A percentile compares a stretch with the other conserved stretches of the same genome.
phyloP scores from a whole-genome alignment of 371 early-diverging fungal genomes.

The Mortierella sp. region DNA sequence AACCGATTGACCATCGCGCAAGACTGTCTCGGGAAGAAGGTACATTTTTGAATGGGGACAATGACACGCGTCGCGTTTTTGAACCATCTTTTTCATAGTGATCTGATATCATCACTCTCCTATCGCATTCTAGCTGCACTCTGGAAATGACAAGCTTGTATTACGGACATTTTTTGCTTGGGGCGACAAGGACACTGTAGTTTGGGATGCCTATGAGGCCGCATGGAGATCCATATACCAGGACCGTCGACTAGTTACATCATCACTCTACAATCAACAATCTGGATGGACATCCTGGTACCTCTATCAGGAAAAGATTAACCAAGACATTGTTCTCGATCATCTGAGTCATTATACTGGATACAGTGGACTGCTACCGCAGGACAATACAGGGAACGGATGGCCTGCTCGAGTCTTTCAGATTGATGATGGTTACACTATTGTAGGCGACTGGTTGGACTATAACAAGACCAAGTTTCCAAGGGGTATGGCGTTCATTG shows the following conservation, averaged over 20 bases:
- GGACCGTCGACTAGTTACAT: conserved; percentile 19
- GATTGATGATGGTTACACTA: conserved; percentile 70
- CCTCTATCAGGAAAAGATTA: conserved; percentile 66
- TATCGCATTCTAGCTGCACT: too few relatives aligned
- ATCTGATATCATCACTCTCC: too few relatives aligned
- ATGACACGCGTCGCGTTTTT: neutral
- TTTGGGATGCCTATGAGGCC: conserved; percentile 62
- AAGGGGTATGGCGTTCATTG: conserved; percentile 59
- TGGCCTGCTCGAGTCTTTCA: conserved; percentile 70
- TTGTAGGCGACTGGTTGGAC: conserved; percentile 68
- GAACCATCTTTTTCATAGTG: too few relatives aligned
- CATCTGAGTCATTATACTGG: conserved; percentile 58
- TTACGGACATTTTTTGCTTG: conserved; percentile 34
- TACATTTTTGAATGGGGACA: neutral
- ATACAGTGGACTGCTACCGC: conserved; percentile 9
- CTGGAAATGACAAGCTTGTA: conserved; percentile 14
- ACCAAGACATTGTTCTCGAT: conserved; percentile 58
- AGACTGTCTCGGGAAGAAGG: conserved; percentile 55
- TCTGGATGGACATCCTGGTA: conserved; percentile 75
- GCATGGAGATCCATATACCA: conserved; percentile 47
- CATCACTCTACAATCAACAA: conserved; percentile 43
- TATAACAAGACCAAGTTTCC: conserved; percentile 64
- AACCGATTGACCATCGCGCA: conserved; percentile 60
- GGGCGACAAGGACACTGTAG: conserved; percentile 42
- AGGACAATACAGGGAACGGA: neutral